Evolutionary conservation across 306 rosid genomes (phyloP).

Genomic region (Hylodesmum podocarpum): DNA sequence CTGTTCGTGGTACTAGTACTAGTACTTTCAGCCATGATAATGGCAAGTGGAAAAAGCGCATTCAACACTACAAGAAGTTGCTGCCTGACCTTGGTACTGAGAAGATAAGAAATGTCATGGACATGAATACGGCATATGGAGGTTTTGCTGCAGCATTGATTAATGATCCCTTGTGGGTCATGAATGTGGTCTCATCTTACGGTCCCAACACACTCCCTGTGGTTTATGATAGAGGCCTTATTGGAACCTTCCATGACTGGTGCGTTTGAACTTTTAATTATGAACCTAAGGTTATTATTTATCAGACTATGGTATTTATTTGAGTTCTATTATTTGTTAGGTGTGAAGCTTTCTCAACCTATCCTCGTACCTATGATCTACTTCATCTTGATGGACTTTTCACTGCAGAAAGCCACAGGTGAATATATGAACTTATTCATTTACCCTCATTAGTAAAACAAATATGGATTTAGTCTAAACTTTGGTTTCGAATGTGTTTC

Average conservation of each 20-base stretch:
- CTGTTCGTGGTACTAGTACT: constrained; percentile 58
- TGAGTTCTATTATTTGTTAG: constrained; percentile 44
- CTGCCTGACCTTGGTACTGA: constrained; percentile 77
- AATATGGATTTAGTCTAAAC: not conserved
- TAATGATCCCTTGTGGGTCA: constrained; percentile 91
- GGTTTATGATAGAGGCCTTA: constrained; percentile 87
- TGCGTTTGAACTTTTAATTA: constrained; percentile 28
- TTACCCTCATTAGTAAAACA: not conserved
- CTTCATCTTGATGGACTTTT: constrained; percentile 95
- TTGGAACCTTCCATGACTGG: constrained; percentile 96
- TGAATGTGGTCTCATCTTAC: constrained; percentile 96
- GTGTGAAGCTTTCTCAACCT: constrained; percentile 98
- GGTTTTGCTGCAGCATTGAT: constrained; percentile 82
- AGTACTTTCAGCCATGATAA: constrained; percentile 72
- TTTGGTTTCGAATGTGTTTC: not conserved
- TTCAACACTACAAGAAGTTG: constrained; percentile 83
- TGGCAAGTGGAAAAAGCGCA: constrained; percentile 79
- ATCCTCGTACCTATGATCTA: constrained; percentile 95
- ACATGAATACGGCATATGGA: constrained; percentile 89
- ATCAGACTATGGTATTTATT: constrained; percentile 29
- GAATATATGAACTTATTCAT: constrained; percentile 3
- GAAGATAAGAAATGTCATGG: constrained; percentile 92
- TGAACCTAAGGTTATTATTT: not conserved
- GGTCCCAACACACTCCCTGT: constrained; percentile 78
- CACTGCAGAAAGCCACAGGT: constrained; percentile 94